Percentiles rank a stretch among this genome's conserved stretches.
phyloP scores from a whole-genome alignment of 495 filamentous ascomycete species.

The Talaromyces stipitatus region DNA sequence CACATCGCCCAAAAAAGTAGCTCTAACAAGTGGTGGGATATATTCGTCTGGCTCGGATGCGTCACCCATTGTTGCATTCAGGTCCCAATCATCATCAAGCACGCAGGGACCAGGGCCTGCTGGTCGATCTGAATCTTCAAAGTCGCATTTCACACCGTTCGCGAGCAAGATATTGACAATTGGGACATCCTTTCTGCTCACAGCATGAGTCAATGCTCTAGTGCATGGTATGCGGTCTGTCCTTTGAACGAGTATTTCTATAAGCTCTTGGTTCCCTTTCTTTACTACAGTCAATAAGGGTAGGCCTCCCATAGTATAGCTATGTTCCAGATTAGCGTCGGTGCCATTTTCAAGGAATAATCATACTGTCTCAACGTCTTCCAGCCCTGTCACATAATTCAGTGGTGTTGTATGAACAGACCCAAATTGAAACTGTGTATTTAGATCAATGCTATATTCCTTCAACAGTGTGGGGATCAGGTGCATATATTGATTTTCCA shows the following conservation, averaged over 20 bases:
- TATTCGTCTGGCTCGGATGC: not conserved
- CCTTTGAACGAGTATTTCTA: not conserved
- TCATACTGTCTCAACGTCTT: conserved; percentile 1
- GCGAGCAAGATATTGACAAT: not conserved
- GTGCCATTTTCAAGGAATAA: not conserved
- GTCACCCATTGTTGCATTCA: not conserved
- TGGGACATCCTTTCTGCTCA: not conserved
- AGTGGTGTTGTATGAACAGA: not conserved
- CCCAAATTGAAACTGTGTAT: not conserved
- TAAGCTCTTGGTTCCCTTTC: not conserved
- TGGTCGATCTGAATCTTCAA: not conserved
- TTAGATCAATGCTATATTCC: not conserved
- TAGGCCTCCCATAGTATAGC: not conserved
- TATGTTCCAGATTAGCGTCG: conserved; percentile 2
- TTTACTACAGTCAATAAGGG: not conserved
- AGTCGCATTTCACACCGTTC: not conserved
- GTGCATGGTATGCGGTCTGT: conserved; percentile 3
- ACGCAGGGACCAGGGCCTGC: not conserved
- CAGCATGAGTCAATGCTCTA: not conserved
- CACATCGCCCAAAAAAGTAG: not conserved
- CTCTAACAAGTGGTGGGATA: not conserved
- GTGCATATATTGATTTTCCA: not conserved
- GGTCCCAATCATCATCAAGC: not conserved
- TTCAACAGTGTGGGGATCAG: not conserved
- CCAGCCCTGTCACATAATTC: conserved; percentile 1